phyloP scores from a whole-genome alignment of 768 basidiomycete genomes.

The Boletellus sp. region DNA sequence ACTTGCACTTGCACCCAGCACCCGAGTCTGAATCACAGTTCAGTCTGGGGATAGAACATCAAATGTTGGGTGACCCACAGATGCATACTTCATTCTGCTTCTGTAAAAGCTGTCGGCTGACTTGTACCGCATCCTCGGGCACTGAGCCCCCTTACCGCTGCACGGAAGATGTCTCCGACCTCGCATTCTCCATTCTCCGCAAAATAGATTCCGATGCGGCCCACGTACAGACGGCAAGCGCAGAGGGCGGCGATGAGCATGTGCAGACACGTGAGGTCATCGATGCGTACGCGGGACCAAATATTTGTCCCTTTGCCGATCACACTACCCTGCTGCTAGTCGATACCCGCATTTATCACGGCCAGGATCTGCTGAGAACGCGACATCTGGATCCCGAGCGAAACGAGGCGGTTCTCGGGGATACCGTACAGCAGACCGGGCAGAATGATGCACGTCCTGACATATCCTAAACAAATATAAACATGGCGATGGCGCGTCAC shows the following conservation, averaged over 20 bases:
- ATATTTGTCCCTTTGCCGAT: constrained; percentile 56
- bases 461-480: constrained; percentile 41
- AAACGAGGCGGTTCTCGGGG: constrained; percentile 44
- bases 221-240: constrained; percentile 11
- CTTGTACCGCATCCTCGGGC: constrained; percentile 7
- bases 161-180: constrained; percentile 39
- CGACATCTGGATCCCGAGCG: constrained; percentile 49
- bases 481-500: neutral
- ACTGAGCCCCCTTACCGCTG: constrained; percentile 38
- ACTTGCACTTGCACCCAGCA: constrained; percentile 19
- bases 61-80: constrained; percentile 9
- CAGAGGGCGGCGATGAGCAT: constrained; percentile 38
- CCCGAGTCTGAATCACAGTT: constrained; percentile 6
- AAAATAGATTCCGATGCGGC: constrained; percentile 50
- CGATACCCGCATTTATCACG: constrained; percentile 43
- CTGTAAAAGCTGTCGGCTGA: constrained; percentile 42
- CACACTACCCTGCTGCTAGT: constrained; percentile 48
- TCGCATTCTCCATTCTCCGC: constrained; percentile 49
- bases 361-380: constrained; percentile 51
- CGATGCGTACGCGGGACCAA: constrained; percentile 59
- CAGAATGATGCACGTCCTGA: constrained; percentile 47
- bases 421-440: constrained; percentile 60
- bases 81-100: constrained; percentile 12
- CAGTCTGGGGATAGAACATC: neutral
- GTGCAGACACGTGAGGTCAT: constrained; percentile 41